Conservation (phyloP, 345 rosid species). For the Gossypium bickii region DNA sequence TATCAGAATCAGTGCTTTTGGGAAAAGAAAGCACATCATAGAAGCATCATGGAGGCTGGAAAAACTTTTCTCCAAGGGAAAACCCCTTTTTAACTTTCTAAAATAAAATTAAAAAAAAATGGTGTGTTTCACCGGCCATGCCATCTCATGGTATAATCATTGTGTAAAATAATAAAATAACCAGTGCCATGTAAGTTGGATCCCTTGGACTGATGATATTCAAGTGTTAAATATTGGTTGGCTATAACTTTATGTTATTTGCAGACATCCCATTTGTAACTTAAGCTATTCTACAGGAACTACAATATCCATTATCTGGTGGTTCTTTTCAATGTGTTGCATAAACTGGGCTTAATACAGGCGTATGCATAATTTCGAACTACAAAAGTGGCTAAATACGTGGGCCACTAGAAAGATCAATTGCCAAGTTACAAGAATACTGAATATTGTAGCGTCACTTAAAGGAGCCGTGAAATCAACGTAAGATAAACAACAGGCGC, state of each 20-base stretch:
- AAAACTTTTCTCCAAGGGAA: constrained; percentile 10
- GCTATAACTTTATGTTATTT: not conserved
- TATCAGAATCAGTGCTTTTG: constrained; percentile 72
- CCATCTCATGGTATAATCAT: not conserved
- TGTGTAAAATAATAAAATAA: not conserved
- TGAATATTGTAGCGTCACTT: too few relatives aligned
- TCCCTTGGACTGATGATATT: not conserved
- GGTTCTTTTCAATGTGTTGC: not conserved
- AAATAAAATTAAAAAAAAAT: not conserved
- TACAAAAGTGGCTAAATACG: too few relatives aligned
- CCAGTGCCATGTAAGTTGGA: not conserved
- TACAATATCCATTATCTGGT: not conserved
- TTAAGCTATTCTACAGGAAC: not conserved
- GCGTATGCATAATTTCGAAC: not conserved
- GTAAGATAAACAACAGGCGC: not conserved
- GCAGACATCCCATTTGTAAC: not conserved
- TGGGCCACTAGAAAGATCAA: too few relatives aligned
- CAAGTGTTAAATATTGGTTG: not conserved
- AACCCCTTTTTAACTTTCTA: not conserved
- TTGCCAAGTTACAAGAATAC: too few relatives aligned
- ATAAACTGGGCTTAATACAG: too few relatives aligned
- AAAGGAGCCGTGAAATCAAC: not conserved
- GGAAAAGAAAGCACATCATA: constrained; percentile 36
- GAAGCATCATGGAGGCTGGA: constrained; percentile 65
- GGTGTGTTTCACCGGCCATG: constrained; percentile 1